phyloP scores from a whole-genome alignment of 805 yeast species.

The Candida arabinofermentans region DNA sequence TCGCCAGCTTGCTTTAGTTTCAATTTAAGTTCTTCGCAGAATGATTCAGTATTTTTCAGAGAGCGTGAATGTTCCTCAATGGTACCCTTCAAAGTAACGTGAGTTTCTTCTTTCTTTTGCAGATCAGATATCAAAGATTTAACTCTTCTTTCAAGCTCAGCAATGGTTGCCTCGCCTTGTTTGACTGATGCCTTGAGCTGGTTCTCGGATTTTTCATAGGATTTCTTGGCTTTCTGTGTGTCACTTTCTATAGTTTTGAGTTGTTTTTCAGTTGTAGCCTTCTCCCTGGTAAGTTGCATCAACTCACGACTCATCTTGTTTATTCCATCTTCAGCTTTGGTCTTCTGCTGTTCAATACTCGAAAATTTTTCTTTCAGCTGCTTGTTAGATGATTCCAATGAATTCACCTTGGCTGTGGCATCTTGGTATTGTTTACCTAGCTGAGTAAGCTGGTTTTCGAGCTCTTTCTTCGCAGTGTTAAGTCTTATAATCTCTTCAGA shows the following conservation, averaged over 20 bases:
- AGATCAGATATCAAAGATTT: constrained; percentile 15
- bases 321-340: constrained; percentile 73
- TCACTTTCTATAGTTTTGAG: constrained; percentile 43
- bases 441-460: constrained; percentile 32
- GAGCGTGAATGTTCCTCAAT: constrained; percentile 24
- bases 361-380: constrained; percentile 29
- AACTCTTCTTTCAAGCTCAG: constrained; percentile 18
- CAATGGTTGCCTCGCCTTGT: constrained; percentile 21
- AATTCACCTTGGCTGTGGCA: constrained; percentile 14
- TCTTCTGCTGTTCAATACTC: constrained; percentile 33
- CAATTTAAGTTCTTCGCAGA: constrained; percentile 14
- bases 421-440: constrained; percentile 20
- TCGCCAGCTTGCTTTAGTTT: constrained; percentile 27
- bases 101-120: constrained; percentile 20
- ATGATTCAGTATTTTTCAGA: constrained; percentile 20
- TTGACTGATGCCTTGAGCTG: constrained; percentile 22
- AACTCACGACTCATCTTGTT: constrained; percentile 88
- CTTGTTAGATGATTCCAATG: constrained; percentile 19
- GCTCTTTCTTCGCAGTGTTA: constrained; percentile 19
- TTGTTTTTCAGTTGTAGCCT: constrained; percentile 44
- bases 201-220: constrained; percentile 32
- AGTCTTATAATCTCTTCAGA: constrained; percentile 25
- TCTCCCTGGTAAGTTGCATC: constrained; percentile 58
- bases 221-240: constrained; percentile 26
- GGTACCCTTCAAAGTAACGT: constrained; percentile 20